Evolutionary conservation across 2,329 filamentous ascomycete genomes (phyloP).

Genomic region (Juglanconis juglandina): DNA sequence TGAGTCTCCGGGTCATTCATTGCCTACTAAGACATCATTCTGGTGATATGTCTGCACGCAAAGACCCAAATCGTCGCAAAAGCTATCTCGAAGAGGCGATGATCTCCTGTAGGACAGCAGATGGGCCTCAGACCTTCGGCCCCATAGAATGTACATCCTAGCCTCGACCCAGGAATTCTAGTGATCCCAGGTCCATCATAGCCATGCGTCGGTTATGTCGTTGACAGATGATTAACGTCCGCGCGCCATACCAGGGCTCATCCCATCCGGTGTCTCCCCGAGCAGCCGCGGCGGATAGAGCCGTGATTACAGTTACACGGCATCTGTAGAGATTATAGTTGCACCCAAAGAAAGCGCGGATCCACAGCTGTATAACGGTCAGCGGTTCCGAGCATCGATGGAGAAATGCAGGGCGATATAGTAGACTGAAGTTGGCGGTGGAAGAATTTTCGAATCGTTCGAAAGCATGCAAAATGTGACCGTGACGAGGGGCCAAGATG

Average conservation of each 20-base stretch:
- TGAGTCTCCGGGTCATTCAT: too few relatives aligned
- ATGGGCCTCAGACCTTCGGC: too few relatives aligned
- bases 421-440: background rate
- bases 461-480: background rate
- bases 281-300: background rate
- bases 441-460: background rate
- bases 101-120: too few relatives aligned
- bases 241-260: background rate
- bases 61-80: too few relatives aligned
- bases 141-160: too few relatives aligned
- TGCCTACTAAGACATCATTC: too few relatives aligned
- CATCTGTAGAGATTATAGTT: background rate
- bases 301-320: background rate
- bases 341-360: background rate
- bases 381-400: background rate
- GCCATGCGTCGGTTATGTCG: background rate
- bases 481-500: background rate
- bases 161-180: too few relatives aligned
- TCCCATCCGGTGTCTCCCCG: background rate
- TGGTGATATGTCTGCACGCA: too few relatives aligned
- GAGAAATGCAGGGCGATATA: background rate
- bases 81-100: too few relatives aligned
- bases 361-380: background rate
- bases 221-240: background rate
- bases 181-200: too few relatives aligned